These are phyloP conservation scores for Colletotrichum euphorbiae DNA, from an alignment of 2,329 filamentous ascomycete species.

Conservation along the genomic window DNA sequence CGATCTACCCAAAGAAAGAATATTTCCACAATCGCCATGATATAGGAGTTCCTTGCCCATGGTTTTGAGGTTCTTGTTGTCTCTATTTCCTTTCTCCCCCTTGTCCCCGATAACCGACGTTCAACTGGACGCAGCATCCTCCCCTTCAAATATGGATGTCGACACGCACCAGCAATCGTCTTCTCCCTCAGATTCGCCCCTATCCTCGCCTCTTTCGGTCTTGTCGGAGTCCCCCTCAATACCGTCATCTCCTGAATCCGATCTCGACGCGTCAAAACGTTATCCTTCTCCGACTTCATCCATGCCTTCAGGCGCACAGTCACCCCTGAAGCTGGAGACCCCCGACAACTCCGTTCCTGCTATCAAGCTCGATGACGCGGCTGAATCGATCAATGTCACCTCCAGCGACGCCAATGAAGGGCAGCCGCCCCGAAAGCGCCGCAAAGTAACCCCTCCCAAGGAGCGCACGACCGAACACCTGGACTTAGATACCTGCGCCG, in stretches of 20 bases:
- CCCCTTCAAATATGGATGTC: slow-evolving; percentile 35
- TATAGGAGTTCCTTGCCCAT: slow-evolving; percentile 35
- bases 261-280: slow-evolving; percentile 54
- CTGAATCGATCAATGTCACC: slow-evolving; percentile 40
- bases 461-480: slow-evolving; percentile 85
- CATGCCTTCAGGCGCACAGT: slow-evolving; percentile 61
- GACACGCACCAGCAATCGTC: slow-evolving; percentile 25
- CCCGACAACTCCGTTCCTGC: slow-evolving; percentile 45
- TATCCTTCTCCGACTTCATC: slow-evolving; percentile 63
- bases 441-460: slow-evolving; percentile 70
- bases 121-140: slow-evolving; percentile 32
- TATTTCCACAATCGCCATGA: slow-evolving; percentile 31
- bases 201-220: slow-evolving; percentile 66
- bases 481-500: slow-evolving; percentile 68
- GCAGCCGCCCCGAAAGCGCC: slow-evolving; percentile 79
- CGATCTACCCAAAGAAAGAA: neutral
- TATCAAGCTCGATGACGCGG: slow-evolving; percentile 45
- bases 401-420: slow-evolving; percentile 71
- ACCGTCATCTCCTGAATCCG: slow-evolving; percentile 56
- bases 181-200: slow-evolving; percentile 51
- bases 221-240: slow-evolving; percentile 65
- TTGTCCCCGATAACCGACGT: slow-evolving; percentile 25
- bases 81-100: slow-evolving; percentile 21
- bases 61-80: slow-evolving; percentile 18
- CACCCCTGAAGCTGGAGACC: slow-evolving; percentile 60